phyloP scores from a whole-genome alignment of 2,329 filamentous ascomycete species.

The Aspergillus fructus region DNA sequence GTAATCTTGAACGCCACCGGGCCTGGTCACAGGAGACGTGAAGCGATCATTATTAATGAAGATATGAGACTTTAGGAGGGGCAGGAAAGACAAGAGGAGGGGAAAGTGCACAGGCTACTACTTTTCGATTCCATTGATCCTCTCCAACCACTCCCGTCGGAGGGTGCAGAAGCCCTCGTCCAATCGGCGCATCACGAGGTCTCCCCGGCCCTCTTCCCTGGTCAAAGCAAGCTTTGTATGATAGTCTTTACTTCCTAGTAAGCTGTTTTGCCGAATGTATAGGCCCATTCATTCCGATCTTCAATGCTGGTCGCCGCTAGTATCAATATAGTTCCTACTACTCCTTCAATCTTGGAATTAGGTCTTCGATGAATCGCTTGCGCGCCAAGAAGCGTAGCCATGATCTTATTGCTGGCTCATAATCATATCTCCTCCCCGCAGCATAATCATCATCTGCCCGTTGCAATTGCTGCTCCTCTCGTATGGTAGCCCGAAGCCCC shows the following conservation, averaged over 20 bases:
- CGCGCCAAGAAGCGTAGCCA: constrained; percentile 71
- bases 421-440: constrained; percentile 56
- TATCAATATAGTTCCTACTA: background rate
- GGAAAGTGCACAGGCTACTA: background rate
- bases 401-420: constrained; percentile 64
- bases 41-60: background rate
- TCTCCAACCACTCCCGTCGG: background rate
- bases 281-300: background rate
- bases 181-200: constrained; percentile 22
- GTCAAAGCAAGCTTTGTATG: background rate
- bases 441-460: constrained; percentile 43
- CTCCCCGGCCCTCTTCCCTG: background rate
- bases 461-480: constrained; percentile 40
- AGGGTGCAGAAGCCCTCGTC: constrained; percentile 10
- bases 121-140: background rate
- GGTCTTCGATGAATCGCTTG: constrained; percentile 56
- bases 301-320: background rate
- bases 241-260: background rate
- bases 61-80: background rate
- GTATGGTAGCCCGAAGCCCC: constrained; percentile 35
- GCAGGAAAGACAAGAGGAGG: background rate
- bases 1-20: constrained; percentile 2
- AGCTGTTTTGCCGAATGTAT: too few relatives aligned
- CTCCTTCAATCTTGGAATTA: constrained; percentile 15
- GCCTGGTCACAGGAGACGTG: background rate